phyloP scores from a whole-genome alignment of 768 basidiomycete genomes.

The Filobasidium wieringae region DNA sequence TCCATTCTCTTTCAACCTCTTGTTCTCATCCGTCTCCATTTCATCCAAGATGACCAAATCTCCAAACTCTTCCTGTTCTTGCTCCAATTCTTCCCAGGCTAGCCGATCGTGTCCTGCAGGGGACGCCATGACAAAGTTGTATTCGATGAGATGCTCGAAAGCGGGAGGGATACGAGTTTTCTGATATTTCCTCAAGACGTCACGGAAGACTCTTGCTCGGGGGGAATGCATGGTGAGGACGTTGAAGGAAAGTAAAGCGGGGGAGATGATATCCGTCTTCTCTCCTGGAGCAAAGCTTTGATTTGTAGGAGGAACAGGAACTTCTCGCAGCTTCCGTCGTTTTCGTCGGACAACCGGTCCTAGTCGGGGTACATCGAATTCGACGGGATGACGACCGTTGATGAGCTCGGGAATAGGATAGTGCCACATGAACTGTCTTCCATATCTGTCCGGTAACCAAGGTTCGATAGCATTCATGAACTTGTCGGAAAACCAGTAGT shows the following conservation, averaged over 20 bases:
- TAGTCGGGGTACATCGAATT: constrained; percentile 4
- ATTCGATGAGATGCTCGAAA: constrained; percentile 8
- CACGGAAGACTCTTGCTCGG: background rate
- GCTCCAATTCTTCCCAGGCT: constrained; percentile 14
- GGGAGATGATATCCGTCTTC: constrained; percentile 3
- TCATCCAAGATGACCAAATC: constrained; percentile 24
- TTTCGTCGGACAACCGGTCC: background rate
- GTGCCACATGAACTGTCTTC: background rate
- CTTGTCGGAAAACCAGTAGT: background rate
- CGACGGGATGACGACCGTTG: constrained; percentile 1
- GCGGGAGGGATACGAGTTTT: background rate
- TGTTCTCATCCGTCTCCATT: constrained; percentile 6
- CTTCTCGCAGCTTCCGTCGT: background rate
- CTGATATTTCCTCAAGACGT: constrained; percentile 4
- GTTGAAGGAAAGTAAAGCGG: constrained; percentile 8
- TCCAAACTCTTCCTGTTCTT: constrained; percentile 17
- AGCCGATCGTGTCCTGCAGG: constrained; percentile 1
- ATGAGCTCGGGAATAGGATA: constrained; percentile 7
- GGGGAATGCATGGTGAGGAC: constrained; percentile 4
- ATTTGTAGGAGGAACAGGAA: background rate
- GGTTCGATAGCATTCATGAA: background rate
- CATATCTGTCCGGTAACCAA: background rate
- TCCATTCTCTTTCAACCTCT: constrained; percentile 24
- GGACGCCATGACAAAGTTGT: constrained; percentile 9
- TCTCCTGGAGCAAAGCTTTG: background rate